Evolutionary conservation across 495 filamentous ascomycete species (phyloP).

Genomic region (Penicillium canescens): DNA sequence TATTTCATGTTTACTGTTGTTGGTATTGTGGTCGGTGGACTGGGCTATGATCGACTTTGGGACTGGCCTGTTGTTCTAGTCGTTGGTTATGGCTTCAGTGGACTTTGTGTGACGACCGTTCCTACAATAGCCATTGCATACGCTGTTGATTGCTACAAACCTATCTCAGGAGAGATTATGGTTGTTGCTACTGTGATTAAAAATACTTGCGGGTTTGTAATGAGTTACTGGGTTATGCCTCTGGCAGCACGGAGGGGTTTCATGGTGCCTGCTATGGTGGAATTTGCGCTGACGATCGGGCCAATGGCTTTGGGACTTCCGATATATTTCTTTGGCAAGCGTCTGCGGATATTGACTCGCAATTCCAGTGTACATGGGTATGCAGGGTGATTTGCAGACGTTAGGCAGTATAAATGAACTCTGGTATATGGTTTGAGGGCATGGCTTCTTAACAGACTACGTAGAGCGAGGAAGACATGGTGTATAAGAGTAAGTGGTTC

Average conservation of each 20-base stretch:
- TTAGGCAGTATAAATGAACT: too few species aligned
- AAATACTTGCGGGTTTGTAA: constrained; percentile 50
- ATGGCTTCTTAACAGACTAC: too few species aligned
- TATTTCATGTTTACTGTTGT: constrained; percentile 53
- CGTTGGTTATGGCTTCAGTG: constrained; percentile 50
- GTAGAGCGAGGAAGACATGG: too few species aligned
- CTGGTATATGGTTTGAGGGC: too few species aligned
- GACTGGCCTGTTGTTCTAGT: constrained; percentile 52
- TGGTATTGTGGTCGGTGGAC: constrained; percentile 56
- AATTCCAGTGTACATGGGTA: constrained; percentile 2
- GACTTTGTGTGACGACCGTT: constrained; percentile 49
- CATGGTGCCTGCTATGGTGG: constrained; percentile 22
- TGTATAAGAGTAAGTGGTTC: too few species aligned
- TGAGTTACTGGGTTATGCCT: constrained; percentile 37
- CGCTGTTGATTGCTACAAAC: constrained; percentile 60
- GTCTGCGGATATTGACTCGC: constrained; percentile 14
- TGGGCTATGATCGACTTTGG: constrained; percentile 52
- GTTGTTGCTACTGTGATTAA: constrained; percentile 55
- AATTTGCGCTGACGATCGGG: constrained; percentile 21
- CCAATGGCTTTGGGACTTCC: constrained; percentile 21
- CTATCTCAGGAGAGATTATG: constrained; percentile 53
- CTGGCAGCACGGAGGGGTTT: constrained; percentile 11
- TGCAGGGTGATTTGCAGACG: too few species aligned
- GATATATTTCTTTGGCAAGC: constrained; percentile 24
- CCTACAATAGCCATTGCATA: constrained; percentile 49